Evolutionary conservation across 2,329 filamentous ascomycete species (phyloP), one percentile per base, ranked within the genome.

Genomic region (Penicillium glabrum): DNA sequence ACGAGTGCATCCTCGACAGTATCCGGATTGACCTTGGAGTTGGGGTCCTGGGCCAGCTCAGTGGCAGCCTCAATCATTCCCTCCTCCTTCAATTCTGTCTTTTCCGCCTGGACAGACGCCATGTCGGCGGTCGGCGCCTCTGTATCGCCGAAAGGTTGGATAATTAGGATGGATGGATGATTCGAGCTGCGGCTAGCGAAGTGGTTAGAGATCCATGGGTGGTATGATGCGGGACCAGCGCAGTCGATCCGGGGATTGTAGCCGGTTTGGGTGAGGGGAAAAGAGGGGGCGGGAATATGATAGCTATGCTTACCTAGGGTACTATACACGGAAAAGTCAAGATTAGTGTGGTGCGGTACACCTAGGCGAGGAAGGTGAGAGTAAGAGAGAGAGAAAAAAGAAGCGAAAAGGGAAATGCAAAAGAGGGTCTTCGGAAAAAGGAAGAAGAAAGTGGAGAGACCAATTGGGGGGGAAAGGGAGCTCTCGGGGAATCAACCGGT

Each of bases 1-100:
- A 96, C 82, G 48, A 97, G 83, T 67, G 85, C 84, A 64, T 84
- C 82, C 76, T 96, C 84, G 31, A 90, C 90, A 61, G 88, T 86
- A 41, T 89, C 84, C 46, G 90, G 81, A 1, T 86, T 84, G 62
- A 92, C 83, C 45, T 76, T 78, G 71, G 82, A 89, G 65, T 89
- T 77, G 35, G 90, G 86, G 72, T 96, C 83, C 33, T 69, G 60
- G 8, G 65, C 52, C 35, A 72, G 63, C 31, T 69, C 62, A 60
- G 82, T 82, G 54, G 92, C 87, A 57, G 90, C 89, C 70, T 95
- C 89, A 58, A 93, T 79, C 62, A 86, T 89, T 63, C 88, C 90
- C 76, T 96, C 87, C 74, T 88, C 83, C 84, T 92, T 96, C 75
- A 91, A 83, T 83, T 96, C 91, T 58, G 75, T 74, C 56, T 74